Evolutionary conservation across 1,139 yeast species (phyloP).

Genomic region (Lizanozyma gosingica): DNA sequence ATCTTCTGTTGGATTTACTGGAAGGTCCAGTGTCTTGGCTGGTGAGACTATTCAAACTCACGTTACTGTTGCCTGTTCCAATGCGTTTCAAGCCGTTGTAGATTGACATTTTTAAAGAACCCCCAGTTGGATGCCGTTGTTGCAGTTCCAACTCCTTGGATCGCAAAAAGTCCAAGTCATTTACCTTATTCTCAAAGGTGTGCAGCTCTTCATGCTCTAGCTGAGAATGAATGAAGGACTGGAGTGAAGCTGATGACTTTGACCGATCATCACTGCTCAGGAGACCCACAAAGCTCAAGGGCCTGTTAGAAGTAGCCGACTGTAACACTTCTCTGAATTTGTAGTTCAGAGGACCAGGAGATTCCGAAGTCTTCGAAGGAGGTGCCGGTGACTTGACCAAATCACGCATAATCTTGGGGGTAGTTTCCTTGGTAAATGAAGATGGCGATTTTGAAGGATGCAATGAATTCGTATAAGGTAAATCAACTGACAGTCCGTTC

Average conservation of each 20-base stretch:
- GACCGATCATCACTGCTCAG: not conserved
- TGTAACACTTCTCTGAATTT: not conserved
- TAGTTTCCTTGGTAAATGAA: not conserved
- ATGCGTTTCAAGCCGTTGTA: not conserved
- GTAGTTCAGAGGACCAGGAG: conserved; percentile 1
- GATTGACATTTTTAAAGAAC: not conserved
- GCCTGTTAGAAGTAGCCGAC: not conserved
- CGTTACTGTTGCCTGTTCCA: not conserved
- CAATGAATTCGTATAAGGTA: no score
- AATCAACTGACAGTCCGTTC: no score
- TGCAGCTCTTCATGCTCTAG: not conserved
- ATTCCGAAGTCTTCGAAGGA: conserved; percentile 10
- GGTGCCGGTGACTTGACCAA: conserved; percentile 2
- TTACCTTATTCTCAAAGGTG: not conserved
- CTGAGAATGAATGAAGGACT: not conserved
- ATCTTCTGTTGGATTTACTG: conserved; percentile 2
- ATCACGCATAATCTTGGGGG: conserved; percentile 1
- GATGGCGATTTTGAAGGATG: conserved; percentile 5
- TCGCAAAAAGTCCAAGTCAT: not conserved
- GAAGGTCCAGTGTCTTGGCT: conserved; percentile 2
- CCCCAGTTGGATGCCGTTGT: not conserved
- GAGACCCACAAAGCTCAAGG: not conserved
- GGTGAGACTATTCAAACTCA: not conserved
- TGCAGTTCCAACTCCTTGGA: not conserved
- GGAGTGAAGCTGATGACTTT: not conserved